These are phyloP conservation scores for Botrytis cinerea DNA, from an alignment of 2,329 filamentous ascomycete species.

Conservation along the genomic window DNA sequence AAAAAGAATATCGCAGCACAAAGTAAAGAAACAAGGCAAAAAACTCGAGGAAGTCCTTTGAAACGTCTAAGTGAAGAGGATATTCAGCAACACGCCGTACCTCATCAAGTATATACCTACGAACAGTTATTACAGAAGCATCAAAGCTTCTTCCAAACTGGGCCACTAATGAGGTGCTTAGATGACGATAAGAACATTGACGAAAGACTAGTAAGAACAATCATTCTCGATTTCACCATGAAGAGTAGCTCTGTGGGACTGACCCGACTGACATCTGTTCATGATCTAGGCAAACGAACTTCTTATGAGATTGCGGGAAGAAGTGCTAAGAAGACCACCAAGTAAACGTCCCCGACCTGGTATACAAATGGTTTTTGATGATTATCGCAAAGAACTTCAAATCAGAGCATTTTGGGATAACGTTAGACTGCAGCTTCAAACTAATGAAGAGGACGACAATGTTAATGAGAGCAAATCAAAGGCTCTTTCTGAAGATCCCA, in stretches of 20 bases:
- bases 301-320: conserved; percentile 24
- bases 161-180: conserved; percentile 29
- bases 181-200: conserved; percentile 26
- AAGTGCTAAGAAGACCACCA: conserved; percentile 23
- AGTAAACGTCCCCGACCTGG: background rate
- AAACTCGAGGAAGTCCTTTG: too few relatives aligned
- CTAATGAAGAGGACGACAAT: conserved; percentile 13
- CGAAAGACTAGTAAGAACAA: conserved; percentile 4
- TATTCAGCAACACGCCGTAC: background rate
- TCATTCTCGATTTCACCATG: background rate
- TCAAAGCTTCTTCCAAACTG: conserved; percentile 29
- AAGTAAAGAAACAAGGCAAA: background rate
- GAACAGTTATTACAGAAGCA: conserved; percentile 29
- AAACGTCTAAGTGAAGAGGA: background rate
- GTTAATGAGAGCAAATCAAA: conserved; percentile 1
- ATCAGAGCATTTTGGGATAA: conserved; percentile 33
- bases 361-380: background rate
- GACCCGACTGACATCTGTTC: background rate
- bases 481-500: background rate
- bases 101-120: background rate
- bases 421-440: conserved; percentile 28
- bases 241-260: too few relatives aligned
- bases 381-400: conserved; percentile 26
- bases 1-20: background rate
- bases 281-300: conserved; percentile 20